These are phyloP conservation scores for Tricholomella constricta DNA, from an alignment of 768 basidiomycete genomes.

Conservation along the genomic window DNA sequence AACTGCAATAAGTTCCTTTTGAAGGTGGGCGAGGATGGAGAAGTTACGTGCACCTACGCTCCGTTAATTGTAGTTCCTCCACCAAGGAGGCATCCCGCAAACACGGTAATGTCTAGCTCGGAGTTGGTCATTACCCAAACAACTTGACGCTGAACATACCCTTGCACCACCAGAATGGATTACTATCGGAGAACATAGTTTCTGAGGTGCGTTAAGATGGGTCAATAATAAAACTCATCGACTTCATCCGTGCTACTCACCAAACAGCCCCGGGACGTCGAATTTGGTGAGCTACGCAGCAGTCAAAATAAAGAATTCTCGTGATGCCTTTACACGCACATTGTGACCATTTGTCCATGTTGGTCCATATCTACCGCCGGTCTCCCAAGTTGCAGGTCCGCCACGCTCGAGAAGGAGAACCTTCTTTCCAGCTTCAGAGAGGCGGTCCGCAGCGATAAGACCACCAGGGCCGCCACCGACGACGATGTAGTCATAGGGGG, in stretches of 20 bases:
- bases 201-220: slow-evolving; percentile 32
- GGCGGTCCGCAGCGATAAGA: slow-evolving; percentile 57
- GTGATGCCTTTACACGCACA: slow-evolving; percentile 26
- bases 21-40: not conserved
- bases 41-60: slow-evolving; percentile 48
- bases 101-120: slow-evolving; percentile 52
- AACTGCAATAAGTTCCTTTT: slow-evolving; percentile 19
- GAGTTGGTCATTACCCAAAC: not conserved
- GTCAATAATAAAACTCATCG: not conserved
- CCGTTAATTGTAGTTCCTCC: slow-evolving; percentile 68
- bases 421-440: slow-evolving; percentile 63
- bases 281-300: slow-evolving; percentile 57
- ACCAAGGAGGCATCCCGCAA: slow-evolving; percentile 65
- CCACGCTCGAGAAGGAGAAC: slow-evolving; percentile 65
- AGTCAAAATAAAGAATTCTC: not conserved
- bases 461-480: slow-evolving; percentile 64
- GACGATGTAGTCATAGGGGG: slow-evolving; percentile 55
- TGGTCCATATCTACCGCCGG: slow-evolving; percentile 59
- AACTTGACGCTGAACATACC: slow-evolving; percentile 28
- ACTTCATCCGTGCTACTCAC: slow-evolving; percentile 16
- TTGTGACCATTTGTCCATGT: slow-evolving; percentile 49
- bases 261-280: slow-evolving; percentile 64
- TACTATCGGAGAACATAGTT: slow-evolving; percentile 60
- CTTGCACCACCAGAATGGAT: slow-evolving; percentile 68
- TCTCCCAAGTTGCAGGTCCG: slow-evolving; percentile 59